Conservation (phyloP, 108 stramenopile species). For the Nannochloropsis salina region DNA sequence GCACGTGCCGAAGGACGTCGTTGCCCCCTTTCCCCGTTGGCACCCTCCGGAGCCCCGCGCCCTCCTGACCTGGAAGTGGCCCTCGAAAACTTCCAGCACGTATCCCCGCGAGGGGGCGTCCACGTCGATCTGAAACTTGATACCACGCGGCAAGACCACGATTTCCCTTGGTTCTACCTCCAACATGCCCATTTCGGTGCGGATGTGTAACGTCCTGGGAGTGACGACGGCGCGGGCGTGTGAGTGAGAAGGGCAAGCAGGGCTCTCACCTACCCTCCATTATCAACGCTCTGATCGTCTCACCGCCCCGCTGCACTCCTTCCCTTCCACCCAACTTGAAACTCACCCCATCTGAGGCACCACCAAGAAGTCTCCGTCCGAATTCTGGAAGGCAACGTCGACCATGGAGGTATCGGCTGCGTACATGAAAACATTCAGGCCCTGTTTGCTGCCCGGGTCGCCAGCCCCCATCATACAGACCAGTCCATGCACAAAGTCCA, state of each 20-base stretch:
- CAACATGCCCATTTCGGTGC: slow-evolving; percentile 72
- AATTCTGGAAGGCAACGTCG: slow-evolving; percentile 62
- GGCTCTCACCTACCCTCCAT: no score
- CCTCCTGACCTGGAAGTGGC: not conserved
- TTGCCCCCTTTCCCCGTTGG: no score
- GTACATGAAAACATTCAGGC: slow-evolving; percentile 73
- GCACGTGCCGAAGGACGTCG: no score
- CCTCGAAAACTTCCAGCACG: slow-evolving; percentile 61
- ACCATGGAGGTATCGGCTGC: slow-evolving; percentile 63
- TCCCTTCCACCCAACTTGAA: not conserved
- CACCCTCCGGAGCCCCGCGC: no score
- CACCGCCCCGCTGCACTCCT: not conserved
- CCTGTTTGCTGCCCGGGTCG: slow-evolving; percentile 62
- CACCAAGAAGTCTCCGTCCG: slow-evolving; percentile 85
- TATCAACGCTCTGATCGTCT: no score
- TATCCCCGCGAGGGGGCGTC: slow-evolving; percentile 66
- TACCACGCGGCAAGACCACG: slow-evolving; percentile 75
- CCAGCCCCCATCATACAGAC: slow-evolving; percentile 61
- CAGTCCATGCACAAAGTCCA: slow-evolving; percentile 65
- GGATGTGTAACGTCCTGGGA: slow-evolving; percentile 55
- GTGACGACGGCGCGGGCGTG: not conserved
- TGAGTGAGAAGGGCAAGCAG: not conserved
- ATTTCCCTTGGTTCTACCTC: slow-evolving; percentile 65
- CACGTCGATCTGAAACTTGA: slow-evolving; percentile 68
- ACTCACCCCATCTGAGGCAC: slow-evolving; percentile 67